A percentile compares a stretch with the other conserved stretches of the same genome.
These are phyloP conservation scores for Schoenoplectus triqueter DNA, from an alignment of 202 grass and related monocot genomes.

Conservation along the genomic window DNA sequence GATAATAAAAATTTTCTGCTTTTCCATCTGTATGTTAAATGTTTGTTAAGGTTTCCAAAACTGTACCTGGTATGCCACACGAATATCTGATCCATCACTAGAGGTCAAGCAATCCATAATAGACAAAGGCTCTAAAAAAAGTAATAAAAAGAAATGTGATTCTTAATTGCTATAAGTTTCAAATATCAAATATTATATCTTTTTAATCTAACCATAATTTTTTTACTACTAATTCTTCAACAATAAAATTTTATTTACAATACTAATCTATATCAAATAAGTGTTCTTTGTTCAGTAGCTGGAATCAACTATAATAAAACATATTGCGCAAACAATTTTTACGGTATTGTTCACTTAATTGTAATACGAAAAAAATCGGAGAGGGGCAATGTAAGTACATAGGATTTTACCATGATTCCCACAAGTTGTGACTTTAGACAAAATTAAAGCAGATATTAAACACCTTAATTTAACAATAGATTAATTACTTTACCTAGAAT, in stretches of 20 bases:
- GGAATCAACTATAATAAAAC: not conserved
- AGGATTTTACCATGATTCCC: not conserved
- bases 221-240: slow-evolving; percentile 2
- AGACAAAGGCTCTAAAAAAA: slow-evolving; percentile 47
- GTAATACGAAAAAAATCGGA: not conserved
- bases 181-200: not conserved
- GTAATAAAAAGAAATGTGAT: not conserved
- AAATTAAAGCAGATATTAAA: not conserved
- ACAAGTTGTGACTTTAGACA: not conserved
- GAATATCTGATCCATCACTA: slow-evolving; percentile 44
- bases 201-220: slow-evolving; percentile 7
- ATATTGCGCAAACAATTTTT: slow-evolving; percentile 18
- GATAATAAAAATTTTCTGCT: not conserved
- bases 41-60: not conserved
- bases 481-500: not conserved
- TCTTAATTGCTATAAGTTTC: not conserved
- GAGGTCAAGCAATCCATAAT: slow-evolving; percentile 44
- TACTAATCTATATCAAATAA: not conserved
- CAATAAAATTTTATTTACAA: not conserved
- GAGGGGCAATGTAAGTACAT: not conserved
- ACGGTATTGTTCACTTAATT: not conserved
- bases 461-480: slow-evolving; percentile 5
- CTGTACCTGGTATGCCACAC: slow-evolving; percentile 54
- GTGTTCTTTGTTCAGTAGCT: not conserved
- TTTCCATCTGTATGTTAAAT: not conserved